A percentile compares a stretch with the other conserved stretches of the same genome.
Evolutionary conservation across 805 yeast species (phyloP).

Genomic region (Ogataea minuta): DNA sequence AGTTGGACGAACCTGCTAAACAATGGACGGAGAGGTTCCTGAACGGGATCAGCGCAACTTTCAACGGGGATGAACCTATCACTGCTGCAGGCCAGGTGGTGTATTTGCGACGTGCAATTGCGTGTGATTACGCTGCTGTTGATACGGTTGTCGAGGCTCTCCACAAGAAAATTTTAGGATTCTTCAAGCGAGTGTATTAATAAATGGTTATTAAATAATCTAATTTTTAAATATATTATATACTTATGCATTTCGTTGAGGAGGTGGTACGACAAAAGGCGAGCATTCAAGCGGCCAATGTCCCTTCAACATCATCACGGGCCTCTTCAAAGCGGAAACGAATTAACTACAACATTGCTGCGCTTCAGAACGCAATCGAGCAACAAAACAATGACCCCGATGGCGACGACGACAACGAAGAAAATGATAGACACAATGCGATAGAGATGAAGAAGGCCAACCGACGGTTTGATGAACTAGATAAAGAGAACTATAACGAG

Average conservation of each 20-base stretch:
- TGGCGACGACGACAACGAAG: slow-evolving; percentile 30
- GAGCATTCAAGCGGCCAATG: slow-evolving; percentile 2
- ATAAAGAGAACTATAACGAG: slow-evolving; percentile 44
- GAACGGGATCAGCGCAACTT: slow-evolving; percentile 12
- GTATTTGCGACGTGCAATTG: slow-evolving; percentile 25
- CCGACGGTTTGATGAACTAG: slow-evolving; percentile 41
- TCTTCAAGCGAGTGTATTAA: background rate
- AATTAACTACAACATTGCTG: slow-evolving; percentile 35
- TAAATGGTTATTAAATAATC: slow-evolving; percentile 1
- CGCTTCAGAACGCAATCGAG: slow-evolving; percentile 29
- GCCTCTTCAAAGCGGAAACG: slow-evolving; percentile 26
- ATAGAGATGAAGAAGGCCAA: slow-evolving; percentile 36
- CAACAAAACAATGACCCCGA: slow-evolving; percentile 31
- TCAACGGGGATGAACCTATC: slow-evolving; percentile 21
- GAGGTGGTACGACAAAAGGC: slow-evolving; percentile 9
- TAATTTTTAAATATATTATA: slow-evolving; percentile 1
- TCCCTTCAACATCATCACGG: slow-evolving; percentile 11
- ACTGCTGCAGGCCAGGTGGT: slow-evolving; percentile 17
- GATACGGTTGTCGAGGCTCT: slow-evolving; percentile 18
- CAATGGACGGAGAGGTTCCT: slow-evolving; percentile 10
- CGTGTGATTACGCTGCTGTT: slow-evolving; percentile 27
- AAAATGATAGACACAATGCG: slow-evolving; percentile 25
- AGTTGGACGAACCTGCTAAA: slow-evolving; percentile 15
- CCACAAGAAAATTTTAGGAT: slow-evolving; percentile 18
- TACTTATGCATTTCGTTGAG: slow-evolving; percentile 9